A percentile compares a stretch with the other conserved stretches of the same genome.
Conservation (phyloP, 228 moss, liverwort and hornwort genomes). For the Sphagnum magellanicum region DNA sequence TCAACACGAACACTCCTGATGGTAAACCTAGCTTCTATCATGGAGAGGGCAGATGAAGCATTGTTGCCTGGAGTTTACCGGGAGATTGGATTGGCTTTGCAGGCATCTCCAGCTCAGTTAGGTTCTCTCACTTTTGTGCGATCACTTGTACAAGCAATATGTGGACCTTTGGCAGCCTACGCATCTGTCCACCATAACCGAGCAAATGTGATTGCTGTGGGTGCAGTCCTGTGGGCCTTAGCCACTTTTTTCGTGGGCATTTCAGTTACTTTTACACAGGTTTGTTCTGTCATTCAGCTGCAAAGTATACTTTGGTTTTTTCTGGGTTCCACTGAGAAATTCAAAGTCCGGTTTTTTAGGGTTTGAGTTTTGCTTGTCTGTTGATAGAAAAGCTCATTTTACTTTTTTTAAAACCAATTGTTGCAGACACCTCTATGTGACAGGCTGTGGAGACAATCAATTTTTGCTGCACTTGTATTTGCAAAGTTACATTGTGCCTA, state of each 20-base stretch:
- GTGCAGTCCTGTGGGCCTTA: conserved; percentile 78
- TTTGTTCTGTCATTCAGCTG: conserved; percentile 8
- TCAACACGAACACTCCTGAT: conserved; percentile 60
- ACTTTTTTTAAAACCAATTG: neutral
- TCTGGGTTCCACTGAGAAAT: too few relatives aligned
- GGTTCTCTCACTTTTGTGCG: conserved; percentile 85
- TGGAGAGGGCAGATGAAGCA: conserved; percentile 92
- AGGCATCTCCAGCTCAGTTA: conserved; percentile 53
- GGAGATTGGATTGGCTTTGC: conserved; percentile 66
- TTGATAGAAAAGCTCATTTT: neutral
- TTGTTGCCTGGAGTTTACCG: conserved; percentile 82
- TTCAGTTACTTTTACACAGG: conserved; percentile 76
- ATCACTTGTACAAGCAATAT: conserved; percentile 74
- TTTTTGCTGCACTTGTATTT: neutral
- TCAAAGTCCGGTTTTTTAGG: neutral
- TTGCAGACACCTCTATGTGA: neutral
- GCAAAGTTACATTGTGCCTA: too few relatives aligned
- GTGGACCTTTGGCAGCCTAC: conserved; percentile 81
- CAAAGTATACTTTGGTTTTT: neutral
- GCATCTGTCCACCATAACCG: conserved; percentile 76
- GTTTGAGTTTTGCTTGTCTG: neutral
- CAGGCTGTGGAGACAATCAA: neutral
- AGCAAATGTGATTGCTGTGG: conserved; percentile 66
- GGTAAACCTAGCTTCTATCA: conserved; percentile 81
- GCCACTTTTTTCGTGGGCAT: conserved; percentile 93